Evolutionary conservation across 108 stramenopile genomes (phyloP).

Genomic region (Nannochloropsis gaditana): DNA sequence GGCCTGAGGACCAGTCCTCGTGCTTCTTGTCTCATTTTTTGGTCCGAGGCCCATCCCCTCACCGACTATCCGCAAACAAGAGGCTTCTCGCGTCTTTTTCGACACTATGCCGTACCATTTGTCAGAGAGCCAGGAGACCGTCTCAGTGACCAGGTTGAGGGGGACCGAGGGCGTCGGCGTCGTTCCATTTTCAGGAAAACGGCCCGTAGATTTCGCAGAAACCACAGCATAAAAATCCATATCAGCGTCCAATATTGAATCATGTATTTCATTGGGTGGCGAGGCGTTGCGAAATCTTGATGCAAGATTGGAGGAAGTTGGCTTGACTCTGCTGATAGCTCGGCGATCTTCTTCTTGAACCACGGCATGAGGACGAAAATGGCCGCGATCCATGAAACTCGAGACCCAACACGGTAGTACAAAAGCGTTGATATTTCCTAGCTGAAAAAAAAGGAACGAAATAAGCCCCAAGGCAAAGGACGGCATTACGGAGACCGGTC

Average conservation of each 20-base stretch:
- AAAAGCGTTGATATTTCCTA: neutral
- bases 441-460: neutral
- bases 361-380: neutral
- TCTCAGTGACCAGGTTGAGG: neutral
- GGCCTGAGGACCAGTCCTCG: neutral
- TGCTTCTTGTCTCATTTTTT: neutral
- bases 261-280: constrained; percentile 6
- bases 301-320: neutral
- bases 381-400: neutral
- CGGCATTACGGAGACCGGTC: no score
- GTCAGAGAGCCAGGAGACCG: neutral
- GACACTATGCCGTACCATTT: neutral
- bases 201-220: neutral
- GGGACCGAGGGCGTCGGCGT: neutral
- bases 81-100: neutral
- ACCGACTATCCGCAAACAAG: neutral
- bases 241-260: neutral
- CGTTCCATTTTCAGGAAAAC: neutral
- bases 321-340: neutral
- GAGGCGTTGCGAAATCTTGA: no score
- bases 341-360: neutral
- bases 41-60: neutral
- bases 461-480: neutral
- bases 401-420: neutral
- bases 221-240: neutral